Base-by-base conservation (phyloP, 768 basidiomycete genomes). In the Solioccasus polychromus region DNA sequence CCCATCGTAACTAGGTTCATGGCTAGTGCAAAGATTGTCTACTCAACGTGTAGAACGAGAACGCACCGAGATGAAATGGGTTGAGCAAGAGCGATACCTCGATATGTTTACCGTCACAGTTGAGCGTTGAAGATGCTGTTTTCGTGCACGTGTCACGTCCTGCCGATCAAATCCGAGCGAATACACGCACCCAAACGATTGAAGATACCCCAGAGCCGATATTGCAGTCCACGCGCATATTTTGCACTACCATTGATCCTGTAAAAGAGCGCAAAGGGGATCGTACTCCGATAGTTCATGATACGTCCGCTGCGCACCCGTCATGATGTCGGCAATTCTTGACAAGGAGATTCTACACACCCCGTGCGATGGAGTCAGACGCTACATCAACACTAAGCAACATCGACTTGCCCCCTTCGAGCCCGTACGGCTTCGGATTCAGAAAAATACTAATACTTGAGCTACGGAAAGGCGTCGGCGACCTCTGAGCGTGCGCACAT, bases 361-460 rank as follows among this genome's bases (percentile, higher is more conserved):
- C 77, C 55, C 70, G 66, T 3, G 88, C 76, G 8, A 90, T 83
- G 2, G 77, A 71, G 0, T 73, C 68, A 54, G 95, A 90, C n/a
- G 95, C 64, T 0, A 79, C 71, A 48, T 93, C 89, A 3, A 95
- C 69, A 1, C 90, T 92, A 4, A 90, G 87, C 20, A 96, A 67
- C 92, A 95, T 94, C 3, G 89, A 91, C 69, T 95, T 93, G 2
- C 87, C 93, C 3, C 93, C 93, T 65, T 96, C 92, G 29, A 94
- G 73, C 0, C 89, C 92, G 63, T 91, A 91, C 58, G 87, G 77
- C 66, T 88, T 89, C 62, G 88, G 57, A 66, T 91, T 93, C 1
- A 92, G 92, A 60, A 94, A n/a, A n/a, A n/a, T n/a, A n/a, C n/a
- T n/a, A n/a, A n/a, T n/a, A 95, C 64, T 92, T 92, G 42, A 79